A percentile compares a stretch with the other conserved stretches of the same genome.
These are phyloP conservation scores for Aspergillus quadrilineatus DNA, from an alignment of 2,329 filamentous ascomycete genomes.

Conservation along the genomic window DNA sequence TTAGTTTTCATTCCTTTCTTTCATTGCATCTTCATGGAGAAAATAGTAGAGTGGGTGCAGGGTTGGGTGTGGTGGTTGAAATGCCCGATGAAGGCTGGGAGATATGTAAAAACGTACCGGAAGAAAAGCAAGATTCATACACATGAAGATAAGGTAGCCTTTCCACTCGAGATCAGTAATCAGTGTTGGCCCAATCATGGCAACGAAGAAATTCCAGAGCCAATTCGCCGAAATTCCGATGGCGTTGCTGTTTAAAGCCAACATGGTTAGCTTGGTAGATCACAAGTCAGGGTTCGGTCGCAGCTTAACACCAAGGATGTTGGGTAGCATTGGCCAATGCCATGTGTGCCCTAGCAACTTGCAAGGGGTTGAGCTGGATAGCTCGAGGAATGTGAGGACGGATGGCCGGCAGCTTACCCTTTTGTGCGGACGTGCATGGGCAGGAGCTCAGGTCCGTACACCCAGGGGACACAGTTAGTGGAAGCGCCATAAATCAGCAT, in stretches of 20 bases:
- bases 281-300: not conserved
- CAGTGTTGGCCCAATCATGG: slow-evolving; percentile 37
- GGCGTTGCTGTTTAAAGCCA: slow-evolving; percentile 30
- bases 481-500: slow-evolving; percentile 47
- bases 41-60: too few species aligned
- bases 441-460: slow-evolving; percentile 52
- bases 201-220: slow-evolving; percentile 52
- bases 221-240: slow-evolving; percentile 52
- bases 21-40: not conserved
- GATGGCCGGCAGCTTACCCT: slow-evolving; percentile 34
- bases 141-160: slow-evolving; percentile 39
- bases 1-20: not conserved
- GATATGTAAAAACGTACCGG: slow-evolving; percentile 28
- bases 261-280: slow-evolving; percentile 1
- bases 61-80: not conserved
- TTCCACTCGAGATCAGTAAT: slow-evolving; percentile 36
- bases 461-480: slow-evolving; percentile 52
- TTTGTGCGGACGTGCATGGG: slow-evolving; percentile 52
- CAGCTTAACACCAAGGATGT: not conserved
- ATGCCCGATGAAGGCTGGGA: not conserved
- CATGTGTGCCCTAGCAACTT: not conserved
- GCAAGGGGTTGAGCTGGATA: not conserved
- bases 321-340: not conserved
- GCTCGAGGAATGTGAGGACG: slow-evolving; percentile 6
- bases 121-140: slow-evolving; percentile 34